A percentile compares a stretch with the other conserved stretches of the same genome.
These are phyloP conservation scores for Beta corolliflora DNA, from an alignment of 179 eudicot species.

Conservation along the genomic window DNA sequence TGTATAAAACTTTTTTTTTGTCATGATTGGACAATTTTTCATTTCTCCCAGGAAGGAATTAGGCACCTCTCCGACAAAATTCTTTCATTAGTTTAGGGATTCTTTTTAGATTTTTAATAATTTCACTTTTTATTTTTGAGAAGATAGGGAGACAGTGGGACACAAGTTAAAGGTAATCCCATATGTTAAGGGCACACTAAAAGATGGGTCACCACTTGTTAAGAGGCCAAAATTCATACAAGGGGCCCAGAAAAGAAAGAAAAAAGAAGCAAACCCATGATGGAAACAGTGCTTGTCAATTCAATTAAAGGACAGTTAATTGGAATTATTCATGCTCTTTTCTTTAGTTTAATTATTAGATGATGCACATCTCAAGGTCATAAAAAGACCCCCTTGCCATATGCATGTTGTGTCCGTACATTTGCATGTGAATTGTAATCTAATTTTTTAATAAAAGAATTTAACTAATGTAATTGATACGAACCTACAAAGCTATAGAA, in stretches of 20 bases:
- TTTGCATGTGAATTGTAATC: constrained; percentile 24
- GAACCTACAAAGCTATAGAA: too few species aligned
- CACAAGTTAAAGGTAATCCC: background rate
- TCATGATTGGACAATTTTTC: too few species aligned
- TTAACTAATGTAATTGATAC: too few species aligned
- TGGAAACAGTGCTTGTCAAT: constrained; percentile 19
- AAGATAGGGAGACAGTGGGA: background rate
- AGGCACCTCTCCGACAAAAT: too few species aligned
- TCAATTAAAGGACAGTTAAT: constrained; percentile 20
- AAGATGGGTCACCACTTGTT: constrained; percentile 12
- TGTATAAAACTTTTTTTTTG: too few species aligned
- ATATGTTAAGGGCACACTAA: background rate
- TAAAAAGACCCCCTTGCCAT: constrained; percentile 16
- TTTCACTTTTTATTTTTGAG: too few species aligned
- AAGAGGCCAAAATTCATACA: constrained; percentile 10
- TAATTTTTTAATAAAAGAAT: background rate
- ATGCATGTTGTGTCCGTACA: constrained; percentile 36
- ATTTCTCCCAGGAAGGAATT: too few species aligned
- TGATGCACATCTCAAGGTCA: constrained; percentile 28
- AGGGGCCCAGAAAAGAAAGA: background rate
- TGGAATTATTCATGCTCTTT: constrained; percentile 12
- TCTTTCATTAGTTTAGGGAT: too few species aligned
- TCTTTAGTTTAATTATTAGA: constrained; percentile 7
- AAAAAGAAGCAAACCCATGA: background rate
- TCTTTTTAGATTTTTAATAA: too few species aligned